phyloP scores from a whole-genome alignment of 108 stramenopile species.

The Cyclotella baltica region DNA sequence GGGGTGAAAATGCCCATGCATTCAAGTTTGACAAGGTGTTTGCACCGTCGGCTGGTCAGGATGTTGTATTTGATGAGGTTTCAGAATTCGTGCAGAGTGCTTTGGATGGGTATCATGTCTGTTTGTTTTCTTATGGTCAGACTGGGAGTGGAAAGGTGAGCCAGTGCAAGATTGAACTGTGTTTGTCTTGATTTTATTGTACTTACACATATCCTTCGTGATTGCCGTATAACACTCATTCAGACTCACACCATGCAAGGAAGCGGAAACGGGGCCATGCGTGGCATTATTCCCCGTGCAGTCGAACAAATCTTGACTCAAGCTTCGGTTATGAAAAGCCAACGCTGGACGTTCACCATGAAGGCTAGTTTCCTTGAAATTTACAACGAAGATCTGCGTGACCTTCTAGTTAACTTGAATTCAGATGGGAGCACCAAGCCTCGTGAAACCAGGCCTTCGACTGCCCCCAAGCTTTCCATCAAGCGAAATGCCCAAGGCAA shows the following conservation, averaged over 20 bases:
- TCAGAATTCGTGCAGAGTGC: slow-evolving; percentile 92
- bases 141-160: slow-evolving; percentile 70
- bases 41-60: slow-evolving; percentile 78
- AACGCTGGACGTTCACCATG: slow-evolving; percentile 96
- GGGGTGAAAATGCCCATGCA: slow-evolving; percentile 43
- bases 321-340: slow-evolving; percentile 76
- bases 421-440: slow-evolving; percentile 42
- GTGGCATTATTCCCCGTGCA: slow-evolving; percentile 93
- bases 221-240: not conserved
- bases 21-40: slow-evolving; percentile 92
- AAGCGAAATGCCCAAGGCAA: slow-evolving; percentile 80
- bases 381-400: slow-evolving; percentile 98
- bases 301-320: slow-evolving; percentile 91
- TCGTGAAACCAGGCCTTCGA: slow-evolving; percentile 23
- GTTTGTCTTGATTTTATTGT: not conserved
- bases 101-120: slow-evolving; percentile 93
- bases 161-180: not conserved
- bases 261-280: slow-evolving; percentile 78
- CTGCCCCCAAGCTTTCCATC: slow-evolving; percentile 74
- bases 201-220: not conserved
- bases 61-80: slow-evolving; percentile 88
- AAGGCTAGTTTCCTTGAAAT: slow-evolving; percentile 98
- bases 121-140: slow-evolving; percentile 88
- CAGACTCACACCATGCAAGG: slow-evolving; percentile 91
- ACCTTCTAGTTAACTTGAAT: slow-evolving; percentile 85